phyloP scores from a whole-genome alignment of 2,329 filamentous ascomycete genomes.

The Berkeleyomyces basicola region DNA sequence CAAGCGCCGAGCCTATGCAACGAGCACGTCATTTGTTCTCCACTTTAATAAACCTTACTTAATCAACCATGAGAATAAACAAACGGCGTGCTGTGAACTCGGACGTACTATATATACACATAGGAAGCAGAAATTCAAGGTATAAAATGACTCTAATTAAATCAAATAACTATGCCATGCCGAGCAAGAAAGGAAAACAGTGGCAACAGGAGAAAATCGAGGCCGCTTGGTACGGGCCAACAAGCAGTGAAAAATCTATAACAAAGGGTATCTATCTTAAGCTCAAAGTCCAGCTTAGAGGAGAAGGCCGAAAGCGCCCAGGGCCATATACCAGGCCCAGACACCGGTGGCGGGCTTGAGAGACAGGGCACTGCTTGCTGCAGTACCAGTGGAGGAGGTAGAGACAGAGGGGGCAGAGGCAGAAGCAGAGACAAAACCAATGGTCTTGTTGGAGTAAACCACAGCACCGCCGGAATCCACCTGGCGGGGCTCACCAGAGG shows the following conservation, averaged over 20 bases:
- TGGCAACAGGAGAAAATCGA: neutral
- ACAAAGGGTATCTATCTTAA: neutral
- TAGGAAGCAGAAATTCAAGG: too few relatives aligned
- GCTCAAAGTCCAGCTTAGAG: neutral
- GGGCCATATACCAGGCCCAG: neutral
- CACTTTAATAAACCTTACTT: too few relatives aligned
- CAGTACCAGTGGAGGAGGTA: neutral
- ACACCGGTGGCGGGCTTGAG: neutral
- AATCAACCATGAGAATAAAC: too few relatives aligned
- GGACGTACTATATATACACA: too few relatives aligned
- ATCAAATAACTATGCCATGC: too few relatives aligned
- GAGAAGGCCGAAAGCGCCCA: neutral
- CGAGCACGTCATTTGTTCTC: too few relatives aligned
- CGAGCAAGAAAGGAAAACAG: neutral
- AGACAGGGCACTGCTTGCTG: neutral
- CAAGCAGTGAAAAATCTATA: neutral
- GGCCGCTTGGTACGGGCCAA: neutral
- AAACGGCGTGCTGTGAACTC: too few relatives aligned
- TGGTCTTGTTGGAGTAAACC: slow-evolving; percentile 19
- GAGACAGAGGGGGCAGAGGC: neutral
- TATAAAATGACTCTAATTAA: too few relatives aligned
- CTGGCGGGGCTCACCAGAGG: slow-evolving; percentile 70
- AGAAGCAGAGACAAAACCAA: neutral
- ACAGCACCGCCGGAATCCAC: slow-evolving; percentile 50
- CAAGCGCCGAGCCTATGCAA: too few relatives aligned